Base-by-base conservation (phyloP, 2,329 filamentous ascomycete species). In the Daldinia eschscholtzii region DNA sequence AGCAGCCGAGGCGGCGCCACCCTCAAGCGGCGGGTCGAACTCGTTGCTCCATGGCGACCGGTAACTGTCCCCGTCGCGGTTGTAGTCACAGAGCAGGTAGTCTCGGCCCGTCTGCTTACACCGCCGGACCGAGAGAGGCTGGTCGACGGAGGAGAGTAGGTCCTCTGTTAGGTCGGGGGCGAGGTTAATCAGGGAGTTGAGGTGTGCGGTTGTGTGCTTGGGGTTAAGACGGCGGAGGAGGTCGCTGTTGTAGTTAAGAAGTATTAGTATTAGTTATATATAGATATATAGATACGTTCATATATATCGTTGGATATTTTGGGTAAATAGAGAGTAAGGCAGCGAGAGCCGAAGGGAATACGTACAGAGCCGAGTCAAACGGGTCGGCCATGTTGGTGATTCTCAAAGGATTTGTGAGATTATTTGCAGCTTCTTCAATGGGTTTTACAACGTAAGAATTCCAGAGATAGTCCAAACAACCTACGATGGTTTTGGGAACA, bases 61-160 rank as follows among this genome's bases (percentile, higher is more conserved):
- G 87, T 97, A 97, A 83, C 92, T 97, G 84, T 98, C 95, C 70
- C 96, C 96, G 82, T 99, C 96, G 72, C 96, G 94, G 87, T 99
- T 99, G 88, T 99, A 99, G 87, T 99, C 96, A 86, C 96, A 99
- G 77, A 98, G 92, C 58, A 99, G 89, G 85, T 97, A 99, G 83
- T 98, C 96, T 74, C 95, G 92, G 76, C 94, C 93, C 35, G 93
- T 92, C 82, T 94, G 92, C 75, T 89, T 89, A 86, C 96, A 98
- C 73, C 93, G 92, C 76, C 92, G 91, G 71, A 97, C 88, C 67
- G 92, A 90, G 64, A 99, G 91, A 26, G 96, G 96, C 81, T 98
- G 95, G 82, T 99, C 96, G 75, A 99, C 96, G 26, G 95, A 97
- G 73, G 95, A 96, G 73, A 99, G 93, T 48, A 99, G 93, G 80